These are phyloP conservation scores for Lolium multiflorum DNA, from an alignment of 176 grass and related monocot genomes.

Conservation along the genomic window DNA sequence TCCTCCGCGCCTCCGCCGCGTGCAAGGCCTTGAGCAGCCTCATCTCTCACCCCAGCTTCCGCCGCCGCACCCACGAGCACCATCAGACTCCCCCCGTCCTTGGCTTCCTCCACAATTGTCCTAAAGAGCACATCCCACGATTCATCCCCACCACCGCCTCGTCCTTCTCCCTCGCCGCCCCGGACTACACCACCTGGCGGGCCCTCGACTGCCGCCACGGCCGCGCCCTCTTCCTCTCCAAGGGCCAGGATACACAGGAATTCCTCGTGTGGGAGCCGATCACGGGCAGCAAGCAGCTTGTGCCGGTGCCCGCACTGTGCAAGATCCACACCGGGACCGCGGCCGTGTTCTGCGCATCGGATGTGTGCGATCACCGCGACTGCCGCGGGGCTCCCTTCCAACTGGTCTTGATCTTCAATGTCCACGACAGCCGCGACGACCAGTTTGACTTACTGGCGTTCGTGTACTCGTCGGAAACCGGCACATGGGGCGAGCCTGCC, in stretches of 20 bases:
- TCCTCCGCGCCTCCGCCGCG: slow-evolving; percentile 7
- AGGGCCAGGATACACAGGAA: too few species aligned
- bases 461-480: background rate
- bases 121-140: background rate
- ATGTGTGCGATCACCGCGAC: background rate
- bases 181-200: too few species aligned
- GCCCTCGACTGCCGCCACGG: too few species aligned
- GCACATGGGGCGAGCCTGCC: background rate
- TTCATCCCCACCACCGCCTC: slow-evolving; percentile 6
- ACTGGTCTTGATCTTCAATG: background rate
- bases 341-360: background rate
- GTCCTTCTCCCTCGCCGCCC: background rate
- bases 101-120: background rate
- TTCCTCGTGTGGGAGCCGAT: too few species aligned
- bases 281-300: too few species aligned
- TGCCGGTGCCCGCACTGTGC: too few species aligned
- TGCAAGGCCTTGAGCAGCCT: background rate
- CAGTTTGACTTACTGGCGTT: background rate
- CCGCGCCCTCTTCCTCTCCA: too few species aligned
- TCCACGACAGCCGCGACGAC: background rate
- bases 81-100: background rate
- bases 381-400: background rate
- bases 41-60: background rate
- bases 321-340: background rate
- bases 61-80: background rate